Conservation (phyloP, 2,329 filamentous ascomycete genomes). For the Ophiostoma perfectum region DNA sequence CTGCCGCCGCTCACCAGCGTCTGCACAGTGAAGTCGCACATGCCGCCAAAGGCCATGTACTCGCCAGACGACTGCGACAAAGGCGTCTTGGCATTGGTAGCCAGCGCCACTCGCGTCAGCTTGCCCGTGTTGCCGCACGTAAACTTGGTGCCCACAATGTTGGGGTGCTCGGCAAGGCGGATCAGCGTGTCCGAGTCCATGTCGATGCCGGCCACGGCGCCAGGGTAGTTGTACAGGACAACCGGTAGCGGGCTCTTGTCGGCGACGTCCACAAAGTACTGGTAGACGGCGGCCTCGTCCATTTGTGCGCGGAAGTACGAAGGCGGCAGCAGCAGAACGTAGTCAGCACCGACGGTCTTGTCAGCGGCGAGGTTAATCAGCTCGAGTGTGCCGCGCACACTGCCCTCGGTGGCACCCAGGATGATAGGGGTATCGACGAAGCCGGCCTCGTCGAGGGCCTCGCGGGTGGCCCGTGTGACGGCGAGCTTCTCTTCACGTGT, state of each 20-base stretch:
- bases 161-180: slow-evolving; percentile 69
- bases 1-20: slow-evolving; percentile 72
- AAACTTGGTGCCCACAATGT: slow-evolving; percentile 86
- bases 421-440: slow-evolving; percentile 73
- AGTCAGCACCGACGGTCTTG: slow-evolving; percentile 67
- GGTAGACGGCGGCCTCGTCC: slow-evolving; percentile 65
- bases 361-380: slow-evolving; percentile 56
- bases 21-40: slow-evolving; percentile 82
- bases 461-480: slow-evolving; percentile 71
- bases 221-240: slow-evolving; percentile 86
- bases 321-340: slow-evolving; percentile 71
- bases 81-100: slow-evolving; percentile 65
- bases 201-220: slow-evolving; percentile 79
- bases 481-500: slow-evolving; percentile 69
- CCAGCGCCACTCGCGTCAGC: slow-evolving; percentile 72
- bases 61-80: slow-evolving; percentile 48
- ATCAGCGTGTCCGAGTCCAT: slow-evolving; percentile 86
- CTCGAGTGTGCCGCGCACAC: slow-evolving; percentile 73
- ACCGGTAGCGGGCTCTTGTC: slow-evolving; percentile 71
- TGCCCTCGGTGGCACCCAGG: slow-evolving; percentile 74
- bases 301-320: slow-evolving; percentile 77
- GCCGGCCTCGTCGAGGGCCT: slow-evolving; percentile 75
- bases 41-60: slow-evolving; percentile 83
- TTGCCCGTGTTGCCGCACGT: slow-evolving; percentile 89
- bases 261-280: slow-evolving; percentile 56